These are phyloP conservation scores for Penicillium expansum DNA, from an alignment of 2,329 filamentous ascomycete genomes.

Conservation along the genomic window DNA sequence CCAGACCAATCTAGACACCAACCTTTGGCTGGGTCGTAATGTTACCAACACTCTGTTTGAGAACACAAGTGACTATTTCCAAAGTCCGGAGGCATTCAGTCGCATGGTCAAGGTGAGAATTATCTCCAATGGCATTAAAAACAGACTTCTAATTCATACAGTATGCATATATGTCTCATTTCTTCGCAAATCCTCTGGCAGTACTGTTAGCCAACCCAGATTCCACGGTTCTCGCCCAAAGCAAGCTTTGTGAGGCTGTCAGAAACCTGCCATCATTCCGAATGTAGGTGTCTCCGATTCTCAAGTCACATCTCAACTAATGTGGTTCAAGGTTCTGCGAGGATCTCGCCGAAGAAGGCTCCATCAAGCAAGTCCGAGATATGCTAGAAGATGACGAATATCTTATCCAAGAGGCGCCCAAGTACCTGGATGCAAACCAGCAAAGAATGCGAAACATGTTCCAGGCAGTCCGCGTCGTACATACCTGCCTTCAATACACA, in stretches of 20 bases:
- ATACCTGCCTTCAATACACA: slow-evolving; percentile 28
- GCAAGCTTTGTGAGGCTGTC: slow-evolving; percentile 53
- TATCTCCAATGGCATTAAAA: neutral
- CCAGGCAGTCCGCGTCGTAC: slow-evolving; percentile 30
- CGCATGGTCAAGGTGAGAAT: slow-evolving; percentile 50
- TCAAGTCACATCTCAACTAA: slow-evolving; percentile 14
- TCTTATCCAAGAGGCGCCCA: slow-evolving; percentile 44
- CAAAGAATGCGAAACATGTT: slow-evolving; percentile 40
- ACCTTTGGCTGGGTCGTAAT: slow-evolving; percentile 54
- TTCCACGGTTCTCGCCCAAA: slow-evolving; percentile 28
- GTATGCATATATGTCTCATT: slow-evolving; percentile 64
- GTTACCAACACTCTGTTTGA: slow-evolving; percentile 54
- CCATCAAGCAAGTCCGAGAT: slow-evolving; percentile 37
- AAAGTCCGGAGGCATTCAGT: slow-evolving; percentile 55
- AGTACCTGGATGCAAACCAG: slow-evolving; percentile 42
- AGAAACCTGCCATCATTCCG: slow-evolving; percentile 58
- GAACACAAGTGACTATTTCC: slow-evolving; percentile 59
- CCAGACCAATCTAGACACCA: slow-evolving; percentile 35
- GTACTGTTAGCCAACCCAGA: slow-evolving; percentile 45
- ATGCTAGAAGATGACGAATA: slow-evolving; percentile 52
- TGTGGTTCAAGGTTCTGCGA: slow-evolving; percentile 38
- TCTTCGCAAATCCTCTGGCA: slow-evolving; percentile 59
- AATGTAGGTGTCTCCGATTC: slow-evolving; percentile 30
- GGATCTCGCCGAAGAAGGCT: slow-evolving; percentile 39
- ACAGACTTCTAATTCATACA: slow-evolving; percentile 33